These are phyloP conservation scores for Coemansia brasiliensis DNA, from an alignment of 192 early-diverging fungal species.

Conservation along the genomic window DNA sequence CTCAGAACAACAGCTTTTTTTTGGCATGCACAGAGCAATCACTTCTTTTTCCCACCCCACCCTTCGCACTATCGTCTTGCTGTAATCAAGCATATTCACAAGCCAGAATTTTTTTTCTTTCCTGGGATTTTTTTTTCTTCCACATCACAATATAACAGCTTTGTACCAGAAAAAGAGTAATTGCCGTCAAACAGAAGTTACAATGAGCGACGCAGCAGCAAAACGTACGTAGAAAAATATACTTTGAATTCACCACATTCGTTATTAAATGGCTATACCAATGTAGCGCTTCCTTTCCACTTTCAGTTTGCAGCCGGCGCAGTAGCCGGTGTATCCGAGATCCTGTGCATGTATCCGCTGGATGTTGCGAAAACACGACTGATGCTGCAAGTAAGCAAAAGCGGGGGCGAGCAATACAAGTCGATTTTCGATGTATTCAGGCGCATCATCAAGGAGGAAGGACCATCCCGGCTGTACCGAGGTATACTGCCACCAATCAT, in stretches of 20 bases:
- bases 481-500: slow-evolving; percentile 97
- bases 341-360: slow-evolving; percentile 91
- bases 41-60: slow-evolving; percentile 4
- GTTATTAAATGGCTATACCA: neutral
- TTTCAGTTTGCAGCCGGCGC: slow-evolving; percentile 78
- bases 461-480: slow-evolving; percentile 70
- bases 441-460: slow-evolving; percentile 71
- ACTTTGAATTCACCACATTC: neutral
- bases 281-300: slow-evolving; percentile 71
- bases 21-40: neutral
- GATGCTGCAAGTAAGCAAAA: slow-evolving; percentile 74
- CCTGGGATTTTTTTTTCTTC: too few species aligned
- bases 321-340: slow-evolving; percentile 87
- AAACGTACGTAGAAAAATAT: neutral
- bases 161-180: too few species aligned
- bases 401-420: slow-evolving; percentile 57
- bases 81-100: too few species aligned
- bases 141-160: too few species aligned
- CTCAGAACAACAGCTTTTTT: too few species aligned
- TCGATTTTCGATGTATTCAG: slow-evolving; percentile 66
- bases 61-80: neutral
- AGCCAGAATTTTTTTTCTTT: too few species aligned
- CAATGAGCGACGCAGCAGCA: slow-evolving; percentile 8
- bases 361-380: slow-evolving; percentile 96
- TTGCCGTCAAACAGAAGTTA: neutral